Evolutionary conservation across 2,329 filamentous ascomycete species (phyloP).

Genomic region (Blastomyces silverae): DNA sequence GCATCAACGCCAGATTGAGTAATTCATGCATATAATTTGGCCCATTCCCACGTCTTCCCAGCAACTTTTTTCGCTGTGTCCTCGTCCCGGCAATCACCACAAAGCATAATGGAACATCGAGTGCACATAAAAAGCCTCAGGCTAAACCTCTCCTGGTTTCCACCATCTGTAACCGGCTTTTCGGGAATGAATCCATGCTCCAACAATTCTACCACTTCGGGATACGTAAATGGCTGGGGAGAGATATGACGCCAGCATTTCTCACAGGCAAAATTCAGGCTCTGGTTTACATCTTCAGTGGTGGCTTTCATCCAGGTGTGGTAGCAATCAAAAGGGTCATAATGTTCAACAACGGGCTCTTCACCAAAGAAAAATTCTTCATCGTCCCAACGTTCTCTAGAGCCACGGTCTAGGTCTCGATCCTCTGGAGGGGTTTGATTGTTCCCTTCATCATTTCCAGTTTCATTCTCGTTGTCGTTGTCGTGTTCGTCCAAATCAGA

Average conservation of each 20-base stretch:
- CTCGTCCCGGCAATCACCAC: slow-evolving; percentile 4
- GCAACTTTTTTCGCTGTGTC: neutral
- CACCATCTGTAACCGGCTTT: neutral
- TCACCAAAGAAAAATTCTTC: slow-evolving; percentile 37
- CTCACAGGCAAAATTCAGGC: slow-evolving; percentile 17
- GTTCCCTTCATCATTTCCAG: slow-evolving; percentile 6
- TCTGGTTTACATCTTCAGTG: neutral
- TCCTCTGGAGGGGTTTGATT: slow-evolving; percentile 15
- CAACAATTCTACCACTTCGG: slow-evolving; percentile 15
- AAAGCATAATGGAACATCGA: slow-evolving; percentile 9
- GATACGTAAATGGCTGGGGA: slow-evolving; percentile 8
- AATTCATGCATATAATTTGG: slow-evolving; percentile 1
- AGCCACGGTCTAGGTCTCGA: slow-evolving; percentile 21
- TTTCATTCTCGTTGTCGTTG: slow-evolving; percentile 12
- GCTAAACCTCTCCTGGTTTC: neutral
- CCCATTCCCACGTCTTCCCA: neutral
- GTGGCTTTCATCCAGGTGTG: slow-evolving; percentile 14
- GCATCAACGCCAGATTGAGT: neutral
- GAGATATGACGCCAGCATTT: slow-evolving; percentile 18
- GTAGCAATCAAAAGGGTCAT: slow-evolving; percentile 15
- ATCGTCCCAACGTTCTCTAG: slow-evolving; percentile 19
- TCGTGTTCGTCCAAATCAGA: slow-evolving; percentile 16
- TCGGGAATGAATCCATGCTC: slow-evolving; percentile 15
- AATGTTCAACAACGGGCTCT: slow-evolving; percentile 19
- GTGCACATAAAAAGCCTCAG: neutral